Percentiles rank a stretch among this genome's conserved stretches.
These are phyloP conservation scores for Calonectria multiphialidica DNA, from an alignment of 2,329 filamentous ascomycete genomes.

Conservation along the genomic window DNA sequence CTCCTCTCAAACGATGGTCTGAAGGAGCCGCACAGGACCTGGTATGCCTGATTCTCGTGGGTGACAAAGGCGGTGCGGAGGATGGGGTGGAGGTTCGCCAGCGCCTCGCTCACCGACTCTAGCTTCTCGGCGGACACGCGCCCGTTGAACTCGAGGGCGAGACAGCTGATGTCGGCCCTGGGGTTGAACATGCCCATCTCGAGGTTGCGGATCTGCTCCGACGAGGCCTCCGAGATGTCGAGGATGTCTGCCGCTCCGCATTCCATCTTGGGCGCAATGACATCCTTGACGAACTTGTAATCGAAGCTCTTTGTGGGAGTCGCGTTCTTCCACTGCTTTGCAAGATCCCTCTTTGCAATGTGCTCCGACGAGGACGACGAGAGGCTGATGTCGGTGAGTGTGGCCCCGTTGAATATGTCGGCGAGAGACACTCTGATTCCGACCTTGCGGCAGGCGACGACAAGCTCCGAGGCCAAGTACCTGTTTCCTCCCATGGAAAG, in stretches of 20 bases:
- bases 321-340: neutral
- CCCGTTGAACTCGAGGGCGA: conserved; percentile 62
- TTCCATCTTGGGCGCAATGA: conserved; percentile 57
- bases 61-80: conserved; percentile 67
- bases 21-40: conserved; percentile 59
- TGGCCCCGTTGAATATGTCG: conserved; percentile 55
- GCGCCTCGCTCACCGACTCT: conserved; percentile 58
- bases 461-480: conserved; percentile 57
- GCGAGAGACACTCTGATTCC: conserved; percentile 56
- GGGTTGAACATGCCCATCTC: conserved; percentile 60
- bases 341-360: conserved; percentile 12
- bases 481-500: conserved; percentile 60
- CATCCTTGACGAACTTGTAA: conserved; percentile 53
- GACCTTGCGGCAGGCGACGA: conserved; percentile 58
- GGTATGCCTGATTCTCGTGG: conserved; percentile 60
- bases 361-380: conserved; percentile 38
- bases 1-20: conserved; percentile 58
- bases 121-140: conserved; percentile 56
- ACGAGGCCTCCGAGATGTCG: conserved; percentile 62
- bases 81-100: conserved; percentile 61
- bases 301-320: conserved; percentile 34
- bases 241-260: conserved; percentile 57
- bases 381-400: conserved; percentile 61
- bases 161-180: conserved; percentile 60
- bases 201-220: conserved; percentile 60